A percentile compares a stretch with the other conserved stretches of the same genome.
Conservation (phyloP, 345 rosid species). For the Viola odorata region DNA sequence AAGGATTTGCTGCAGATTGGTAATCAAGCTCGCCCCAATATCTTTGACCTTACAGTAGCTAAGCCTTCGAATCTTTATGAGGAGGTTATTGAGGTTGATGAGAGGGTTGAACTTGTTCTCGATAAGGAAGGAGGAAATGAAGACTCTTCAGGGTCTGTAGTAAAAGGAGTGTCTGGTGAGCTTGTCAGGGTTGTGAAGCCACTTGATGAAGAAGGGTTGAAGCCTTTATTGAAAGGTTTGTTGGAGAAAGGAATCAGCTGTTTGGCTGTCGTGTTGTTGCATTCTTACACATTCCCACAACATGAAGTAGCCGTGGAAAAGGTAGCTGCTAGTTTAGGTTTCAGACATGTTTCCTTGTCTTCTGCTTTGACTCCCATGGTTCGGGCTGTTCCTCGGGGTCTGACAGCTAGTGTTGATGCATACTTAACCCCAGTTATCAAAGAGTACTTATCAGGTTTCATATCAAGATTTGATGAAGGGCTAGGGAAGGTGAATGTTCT, state of each 20-base stretch:
- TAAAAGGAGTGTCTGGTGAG: conserved; percentile 84
- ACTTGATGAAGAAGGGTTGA: conserved; percentile 52
- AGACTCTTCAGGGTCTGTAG: conserved; percentile 19
- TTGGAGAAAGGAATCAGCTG: conserved; percentile 77
- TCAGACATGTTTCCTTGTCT: conserved; percentile 83
- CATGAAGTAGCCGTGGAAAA: conserved; percentile 83
- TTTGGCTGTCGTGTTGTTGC: conserved; percentile 90
- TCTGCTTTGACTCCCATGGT: conserved; percentile 96
- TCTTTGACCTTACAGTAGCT: conserved; percentile 75
- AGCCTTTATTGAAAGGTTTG: conserved; percentile 49
- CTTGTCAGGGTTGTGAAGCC: conserved; percentile 69
- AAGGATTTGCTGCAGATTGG: conserved; percentile 92
- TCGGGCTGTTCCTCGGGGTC: conserved; percentile 94
- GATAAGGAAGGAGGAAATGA: conserved; percentile 29
- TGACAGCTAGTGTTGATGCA: conserved; percentile 96
- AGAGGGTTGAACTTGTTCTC: conserved; percentile 74
- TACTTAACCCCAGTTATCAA: conserved; percentile 89
- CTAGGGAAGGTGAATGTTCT: conserved; percentile 70
- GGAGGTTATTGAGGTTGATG: conserved; percentile 81
- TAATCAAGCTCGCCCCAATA: conserved; percentile 85
- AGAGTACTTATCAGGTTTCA: conserved; percentile 84
- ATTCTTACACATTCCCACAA: conserved; percentile 80
- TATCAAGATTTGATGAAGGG: conserved; percentile 78
- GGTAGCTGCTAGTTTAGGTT: conserved; percentile 74
- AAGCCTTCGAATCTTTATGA: conserved; percentile 86